A percentile compares a stretch with the other conserved stretches of the same genome.
These are phyloP conservation scores for Termitomyces sp. DNA, from an alignment of 768 basidiomycete species.

Conservation along the genomic window DNA sequence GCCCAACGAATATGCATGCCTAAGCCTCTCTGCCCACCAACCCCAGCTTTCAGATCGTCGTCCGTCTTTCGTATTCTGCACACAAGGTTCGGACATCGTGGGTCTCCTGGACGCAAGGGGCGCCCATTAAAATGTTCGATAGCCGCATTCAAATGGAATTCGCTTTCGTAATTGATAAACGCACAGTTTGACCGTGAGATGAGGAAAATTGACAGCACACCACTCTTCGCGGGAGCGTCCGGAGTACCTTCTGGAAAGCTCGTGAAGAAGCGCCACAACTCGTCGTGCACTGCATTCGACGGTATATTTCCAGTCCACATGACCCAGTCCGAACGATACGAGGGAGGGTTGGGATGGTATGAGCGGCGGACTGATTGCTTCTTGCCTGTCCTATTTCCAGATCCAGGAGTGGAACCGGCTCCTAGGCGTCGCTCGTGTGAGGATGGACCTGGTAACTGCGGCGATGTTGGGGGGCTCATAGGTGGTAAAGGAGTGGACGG, in stretches of 20 bases:
- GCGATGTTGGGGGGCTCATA: conserved; percentile 12
- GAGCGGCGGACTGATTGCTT: conserved; percentile 38
- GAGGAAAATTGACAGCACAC: conserved; percentile 83
- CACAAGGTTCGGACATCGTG: conserved; percentile 70
- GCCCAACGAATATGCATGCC: conserved; percentile 84
- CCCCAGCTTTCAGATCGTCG: conserved; percentile 85
- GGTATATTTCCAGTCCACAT: conserved; percentile 98
- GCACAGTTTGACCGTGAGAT: conserved; percentile 95
- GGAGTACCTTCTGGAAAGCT: conserved; percentile 12
- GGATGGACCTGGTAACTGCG: conserved; percentile 1
- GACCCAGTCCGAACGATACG: conserved; percentile 84
- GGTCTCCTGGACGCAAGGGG: conserved; percentile 63
- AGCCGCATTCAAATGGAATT: conserved; percentile 56
- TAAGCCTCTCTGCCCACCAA: conserved; percentile 84
- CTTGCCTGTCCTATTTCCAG: conserved; percentile 14
- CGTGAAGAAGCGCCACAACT: conserved; percentile 83
- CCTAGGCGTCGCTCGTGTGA: conserved; percentile 3
- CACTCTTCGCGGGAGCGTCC: conserved; percentile 24
- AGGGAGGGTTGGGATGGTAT: conserved; percentile 68
- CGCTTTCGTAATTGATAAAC: conserved; percentile 82
- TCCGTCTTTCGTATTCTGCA: conserved; percentile 78
- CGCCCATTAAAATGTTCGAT: conserved; percentile 70
- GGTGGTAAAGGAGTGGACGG: conserved; percentile 14
- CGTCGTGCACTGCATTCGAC: conserved; percentile 74
- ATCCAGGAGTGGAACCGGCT: conserved; percentile 3